Evolutionary conservation across 345 rosid species (phyloP).

Genomic region (Theobroma cacao): DNA sequence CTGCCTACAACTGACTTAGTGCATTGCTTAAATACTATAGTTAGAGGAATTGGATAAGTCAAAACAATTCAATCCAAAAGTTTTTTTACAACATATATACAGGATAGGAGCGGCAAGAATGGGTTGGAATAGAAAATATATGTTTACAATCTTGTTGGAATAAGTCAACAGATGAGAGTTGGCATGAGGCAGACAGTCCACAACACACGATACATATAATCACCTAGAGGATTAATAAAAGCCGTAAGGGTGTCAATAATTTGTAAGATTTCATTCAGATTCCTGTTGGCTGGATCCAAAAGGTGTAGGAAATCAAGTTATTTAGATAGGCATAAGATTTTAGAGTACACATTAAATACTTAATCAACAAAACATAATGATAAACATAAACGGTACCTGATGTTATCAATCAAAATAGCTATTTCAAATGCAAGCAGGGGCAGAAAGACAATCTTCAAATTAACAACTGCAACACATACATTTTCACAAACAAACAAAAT

Average conservation of each 20-base stretch:
- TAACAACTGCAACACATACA: slow-evolving; percentile 56
- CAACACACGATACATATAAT: background rate
- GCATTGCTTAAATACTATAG: background rate
- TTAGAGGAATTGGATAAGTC: background rate
- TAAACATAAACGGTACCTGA: slow-evolving; percentile 51
- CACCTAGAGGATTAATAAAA: background rate
- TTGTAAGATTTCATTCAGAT: background rate
- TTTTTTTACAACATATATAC: background rate
- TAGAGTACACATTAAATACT: background rate
- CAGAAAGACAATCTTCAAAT: slow-evolving; percentile 77
- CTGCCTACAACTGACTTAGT: background rate
- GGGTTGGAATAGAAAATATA: background rate
- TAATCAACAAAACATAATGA: background rate
- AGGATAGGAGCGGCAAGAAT: background rate
- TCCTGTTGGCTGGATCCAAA: background rate
- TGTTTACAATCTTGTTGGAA: background rate
- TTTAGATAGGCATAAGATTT: background rate
- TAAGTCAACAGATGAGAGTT: background rate
- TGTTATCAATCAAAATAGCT: slow-evolving; percentile 75
- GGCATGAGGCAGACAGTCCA: background rate
- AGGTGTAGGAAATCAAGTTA: background rate
- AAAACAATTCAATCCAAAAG: background rate
- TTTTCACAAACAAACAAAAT: slow-evolving; percentile 19
- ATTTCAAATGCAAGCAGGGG: slow-evolving; percentile 73
- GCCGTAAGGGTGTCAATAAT: background rate